phyloP scores from a whole-genome alignment of 164 flowering plant genomes.

The Aristolochia fimbriata region DNA sequence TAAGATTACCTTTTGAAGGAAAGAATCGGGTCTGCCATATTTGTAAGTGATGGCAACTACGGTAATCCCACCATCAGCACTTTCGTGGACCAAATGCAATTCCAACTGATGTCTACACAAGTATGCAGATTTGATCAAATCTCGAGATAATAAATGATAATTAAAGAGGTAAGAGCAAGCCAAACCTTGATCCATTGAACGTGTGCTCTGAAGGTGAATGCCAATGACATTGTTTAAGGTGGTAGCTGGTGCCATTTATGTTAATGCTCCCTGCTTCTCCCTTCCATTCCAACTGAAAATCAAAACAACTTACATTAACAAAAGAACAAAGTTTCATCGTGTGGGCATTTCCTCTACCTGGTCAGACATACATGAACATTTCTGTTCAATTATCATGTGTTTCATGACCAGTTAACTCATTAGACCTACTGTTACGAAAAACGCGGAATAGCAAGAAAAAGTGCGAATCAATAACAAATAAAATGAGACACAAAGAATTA shows the following conservation, averaged over 20 bases:
- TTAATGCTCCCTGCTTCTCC: slow-evolving; percentile 4
- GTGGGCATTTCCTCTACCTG: background rate
- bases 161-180: background rate
- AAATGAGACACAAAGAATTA: too few relatives aligned
- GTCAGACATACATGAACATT: background rate
- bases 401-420: too few relatives aligned
- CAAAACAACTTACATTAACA: slow-evolving; percentile 4
- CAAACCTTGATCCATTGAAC: slow-evolving; percentile 15
- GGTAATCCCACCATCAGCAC: slow-evolving; percentile 24
- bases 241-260: slow-evolving; percentile 9
- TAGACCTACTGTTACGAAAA: too few relatives aligned
- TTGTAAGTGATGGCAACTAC: slow-evolving; percentile 48
- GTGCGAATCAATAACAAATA: too few relatives aligned
- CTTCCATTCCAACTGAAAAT: slow-evolving; percentile 11
- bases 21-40: slow-evolving; percentile 46
- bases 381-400: background rate
- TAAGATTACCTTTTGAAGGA: slow-evolving; percentile 34
- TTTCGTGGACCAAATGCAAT: slow-evolving; percentile 49
- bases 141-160: background rate
- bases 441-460: too few relatives aligned
- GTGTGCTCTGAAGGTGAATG: slow-evolving; percentile 16
- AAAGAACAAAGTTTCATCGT: background rate
- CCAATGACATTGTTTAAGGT: slow-evolving; percentile 11
- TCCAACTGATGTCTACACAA: slow-evolving; percentile 36
- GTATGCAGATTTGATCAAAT: background rate